Base-by-base conservation (phyloP, 331 rosid genomes). In the Phaseolus coccineus region DNA sequence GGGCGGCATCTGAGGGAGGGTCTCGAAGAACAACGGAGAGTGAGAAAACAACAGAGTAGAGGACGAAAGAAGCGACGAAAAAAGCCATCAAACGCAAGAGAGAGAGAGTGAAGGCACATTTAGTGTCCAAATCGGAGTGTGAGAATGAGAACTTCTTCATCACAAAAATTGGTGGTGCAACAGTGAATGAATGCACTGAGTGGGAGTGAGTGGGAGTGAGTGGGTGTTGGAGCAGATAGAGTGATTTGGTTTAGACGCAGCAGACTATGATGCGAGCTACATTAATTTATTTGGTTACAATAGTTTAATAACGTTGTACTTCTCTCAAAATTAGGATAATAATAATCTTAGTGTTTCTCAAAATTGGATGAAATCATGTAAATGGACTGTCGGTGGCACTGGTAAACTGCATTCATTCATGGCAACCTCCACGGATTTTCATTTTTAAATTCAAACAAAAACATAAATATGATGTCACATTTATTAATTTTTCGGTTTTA, bases 41-140 rank as follows among this genome's bases (percentile, higher is more conserved):
- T 2, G 97, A 92, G 83, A 94, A 89, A 76, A 94, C 6, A 0
- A 85, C 93, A 35, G 97, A 92, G 57, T 88, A 65, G 63, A 94
- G 56, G 77, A 94, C 84, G 83, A 89, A 67, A 16, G 84, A 53
- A 68, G 85, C 85, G 22, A 91, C 84, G 51, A 89, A 81, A 81
- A 91, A 70, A 50, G 87, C 92, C 92, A 90, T 77, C 47, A 87
- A 22, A 63, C 84, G 89, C 89, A 90, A 89, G 69, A 84, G 68
- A 22, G 76, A 76, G 69, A 78, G 70, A 58, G 78, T 12, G 62
- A 27, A 25, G 44, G 52, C 79, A 11, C 71, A 48, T 80, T 83
- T 90, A 70, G 74, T 64, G 55, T 81, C 84, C 56, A 50, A 81
- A 78, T 77, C 85, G 27, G 76, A 76, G 28, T 28, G 58, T 31